Conservation (phyloP, 768 basidiomycete species). For the Amanita fuliginea region DNA sequence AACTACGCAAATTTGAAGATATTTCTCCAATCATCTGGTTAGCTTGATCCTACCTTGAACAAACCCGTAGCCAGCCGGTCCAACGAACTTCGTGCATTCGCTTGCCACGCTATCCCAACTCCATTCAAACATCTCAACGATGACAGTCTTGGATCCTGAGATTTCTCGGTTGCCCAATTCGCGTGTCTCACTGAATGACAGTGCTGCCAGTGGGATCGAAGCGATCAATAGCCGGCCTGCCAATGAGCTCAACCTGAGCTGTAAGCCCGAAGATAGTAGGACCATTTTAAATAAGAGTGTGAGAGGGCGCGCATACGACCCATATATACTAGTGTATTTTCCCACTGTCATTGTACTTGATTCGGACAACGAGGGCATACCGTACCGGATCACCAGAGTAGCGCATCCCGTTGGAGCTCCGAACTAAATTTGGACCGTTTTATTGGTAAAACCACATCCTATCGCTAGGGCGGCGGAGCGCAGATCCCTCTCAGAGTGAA, state of each 20-base stretch:
- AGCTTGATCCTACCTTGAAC: constrained; percentile 42
- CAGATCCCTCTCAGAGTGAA: too few relatives aligned
- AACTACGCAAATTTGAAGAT: constrained; percentile 15
- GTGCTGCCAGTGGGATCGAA: background rate
- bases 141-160: constrained; percentile 30
- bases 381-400: too few relatives aligned
- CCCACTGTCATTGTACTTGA: too few relatives aligned
- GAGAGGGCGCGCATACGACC: background rate
- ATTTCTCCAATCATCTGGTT: background rate
- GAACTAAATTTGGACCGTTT: too few relatives aligned
- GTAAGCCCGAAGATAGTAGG: background rate
- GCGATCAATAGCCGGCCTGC: background rate
- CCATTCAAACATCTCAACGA: constrained; percentile 69
- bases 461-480: too few relatives aligned
- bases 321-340: too few relatives aligned
- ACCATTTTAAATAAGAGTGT: background rate
- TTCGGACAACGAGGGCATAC: too few relatives aligned
- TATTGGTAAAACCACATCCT: too few relatives aligned
- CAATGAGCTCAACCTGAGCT: background rate
- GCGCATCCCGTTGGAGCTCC: too few relatives aligned
- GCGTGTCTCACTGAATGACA: background rate
- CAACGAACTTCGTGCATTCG: constrained; percentile 57
- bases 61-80: constrained; percentile 60
- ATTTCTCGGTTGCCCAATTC: background rate
- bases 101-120: constrained; percentile 45